Percentiles rank a stretch among this genome's conserved stretches.
Conservation (phyloP, 352 stramenopile genomes). For the Pythium sp. region DNA sequence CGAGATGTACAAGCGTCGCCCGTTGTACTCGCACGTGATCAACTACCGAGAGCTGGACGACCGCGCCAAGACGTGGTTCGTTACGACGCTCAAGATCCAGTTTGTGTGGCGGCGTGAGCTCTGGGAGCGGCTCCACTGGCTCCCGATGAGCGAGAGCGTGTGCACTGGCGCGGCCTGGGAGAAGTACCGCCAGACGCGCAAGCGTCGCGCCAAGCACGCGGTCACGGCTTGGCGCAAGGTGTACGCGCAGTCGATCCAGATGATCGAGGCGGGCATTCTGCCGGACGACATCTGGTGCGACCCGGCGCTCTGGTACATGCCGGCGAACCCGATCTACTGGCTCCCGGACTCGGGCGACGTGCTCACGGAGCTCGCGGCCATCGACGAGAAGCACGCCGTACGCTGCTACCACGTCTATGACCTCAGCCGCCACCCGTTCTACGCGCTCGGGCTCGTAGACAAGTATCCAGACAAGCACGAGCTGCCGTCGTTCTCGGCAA, state of each 20-base stretch:
- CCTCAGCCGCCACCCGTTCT: conserved; percentile 21
- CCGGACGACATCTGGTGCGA: conserved; percentile 45
- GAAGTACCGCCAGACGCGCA: conserved; percentile 40
- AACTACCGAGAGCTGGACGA: conserved; percentile 25
- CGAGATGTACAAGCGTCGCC: conserved; percentile 35
- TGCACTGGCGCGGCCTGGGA: conserved; percentile 32
- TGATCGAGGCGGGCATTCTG: conserved; percentile 33
- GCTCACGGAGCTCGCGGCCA: conserved; percentile 18
- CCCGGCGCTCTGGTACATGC: conserved; percentile 45
- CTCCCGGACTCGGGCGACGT: conserved; percentile 30
- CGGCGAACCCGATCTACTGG: conserved; percentile 36
- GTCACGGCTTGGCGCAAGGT: conserved; percentile 40
- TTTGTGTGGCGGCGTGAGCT: conserved; percentile 44
- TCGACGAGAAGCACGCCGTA: conserved; percentile 31
- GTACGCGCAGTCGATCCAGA: conserved; percentile 43
- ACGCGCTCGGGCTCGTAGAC: conserved; percentile 17
- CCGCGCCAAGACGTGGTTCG: conserved; percentile 28
- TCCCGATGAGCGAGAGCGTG: conserved; percentile 44
- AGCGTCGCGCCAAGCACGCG: conserved; percentile 33
- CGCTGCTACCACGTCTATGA: conserved; percentile 25
- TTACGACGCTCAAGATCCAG: conserved; percentile 34
- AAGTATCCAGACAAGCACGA: conserved; percentile 22
- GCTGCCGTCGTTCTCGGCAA: conserved; percentile 19
- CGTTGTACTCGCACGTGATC: conserved; percentile 29
- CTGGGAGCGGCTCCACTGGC: conserved; percentile 46